Evolutionary conservation across 2,329 filamentous ascomycete genomes (phyloP).

Genomic region (Fusarium cyanostomum): DNA sequence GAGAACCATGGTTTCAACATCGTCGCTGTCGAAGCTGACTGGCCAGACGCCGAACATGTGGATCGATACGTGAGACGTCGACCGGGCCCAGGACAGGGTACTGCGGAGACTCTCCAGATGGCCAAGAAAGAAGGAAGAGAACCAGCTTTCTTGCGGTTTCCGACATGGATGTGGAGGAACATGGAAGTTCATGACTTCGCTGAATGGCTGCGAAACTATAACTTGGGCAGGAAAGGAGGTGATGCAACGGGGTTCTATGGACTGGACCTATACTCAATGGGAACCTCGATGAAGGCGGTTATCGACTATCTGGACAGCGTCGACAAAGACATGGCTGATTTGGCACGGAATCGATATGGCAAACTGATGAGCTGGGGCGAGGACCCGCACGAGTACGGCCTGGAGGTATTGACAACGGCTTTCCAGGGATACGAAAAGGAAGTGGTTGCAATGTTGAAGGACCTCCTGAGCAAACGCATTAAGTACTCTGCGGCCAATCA

Average conservation of each 20-base stretch:
- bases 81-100: slow-evolving; percentile 8
- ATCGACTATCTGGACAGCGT: slow-evolving; percentile 24
- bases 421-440: slow-evolving; percentile 24
- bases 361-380: slow-evolving; percentile 24
- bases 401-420: slow-evolving; percentile 19
- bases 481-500: slow-evolving; percentile 13
- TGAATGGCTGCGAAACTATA: slow-evolving; percentile 25
- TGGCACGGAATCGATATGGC: slow-evolving; percentile 15
- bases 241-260: slow-evolving; percentile 21
- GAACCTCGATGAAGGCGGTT: slow-evolving; percentile 23
- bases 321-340: slow-evolving; percentile 27
- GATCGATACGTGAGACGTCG: slow-evolving; percentile 24
- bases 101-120: slow-evolving; percentile 16
- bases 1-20: slow-evolving; percentile 29
- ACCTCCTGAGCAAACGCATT: slow-evolving; percentile 12
- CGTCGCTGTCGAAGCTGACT: slow-evolving; percentile 25
- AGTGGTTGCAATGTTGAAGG: slow-evolving; percentile 15
- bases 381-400: slow-evolving; percentile 25
- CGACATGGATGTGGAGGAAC: slow-evolving; percentile 34
- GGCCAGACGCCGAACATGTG: slow-evolving; percentile 23
- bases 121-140: slow-evolving; percentile 16
- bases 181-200: slow-evolving; percentile 26
- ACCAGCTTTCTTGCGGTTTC: slow-evolving; percentile 16
- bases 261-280: slow-evolving; percentile 26
- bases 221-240: slow-evolving; percentile 3